Evolutionary conservation across 192 early-diverging fungal species (phyloP).

Genomic region (Gonapodya sp.): DNA sequence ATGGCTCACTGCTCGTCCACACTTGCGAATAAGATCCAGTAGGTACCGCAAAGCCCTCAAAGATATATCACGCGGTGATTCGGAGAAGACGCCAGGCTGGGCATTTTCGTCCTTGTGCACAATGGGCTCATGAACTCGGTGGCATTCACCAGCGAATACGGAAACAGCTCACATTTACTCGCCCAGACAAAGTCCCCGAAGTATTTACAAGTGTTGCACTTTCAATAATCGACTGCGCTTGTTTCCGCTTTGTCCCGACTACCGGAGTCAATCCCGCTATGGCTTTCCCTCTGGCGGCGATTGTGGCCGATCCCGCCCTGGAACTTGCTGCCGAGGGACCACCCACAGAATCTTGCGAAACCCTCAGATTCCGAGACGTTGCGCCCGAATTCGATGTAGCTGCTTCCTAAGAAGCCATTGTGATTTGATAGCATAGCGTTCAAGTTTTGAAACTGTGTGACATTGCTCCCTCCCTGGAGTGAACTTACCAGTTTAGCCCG

Average conservation of each 20-base stretch:
- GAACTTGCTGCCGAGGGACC: background rate
- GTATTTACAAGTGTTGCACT: too few species aligned
- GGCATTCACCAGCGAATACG: too few species aligned
- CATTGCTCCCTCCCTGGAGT: background rate
- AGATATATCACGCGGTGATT: background rate
- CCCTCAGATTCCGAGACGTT: background rate
- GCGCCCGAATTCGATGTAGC: background rate
- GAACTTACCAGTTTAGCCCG: background rate
- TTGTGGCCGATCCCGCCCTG: background rate
- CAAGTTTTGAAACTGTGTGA: background rate
- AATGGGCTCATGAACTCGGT: too few species aligned
- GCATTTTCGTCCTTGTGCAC: too few species aligned
- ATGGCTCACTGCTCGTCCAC: conserved; percentile 15
- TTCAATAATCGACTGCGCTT: background rate
- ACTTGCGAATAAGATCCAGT: background rate
- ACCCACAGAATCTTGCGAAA: background rate
- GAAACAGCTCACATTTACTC: background rate
- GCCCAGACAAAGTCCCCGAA: too few species aligned
- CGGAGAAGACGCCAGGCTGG: background rate
- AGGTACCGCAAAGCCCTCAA: background rate
- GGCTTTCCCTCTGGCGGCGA: too few species aligned
- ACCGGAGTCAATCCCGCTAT: too few species aligned
- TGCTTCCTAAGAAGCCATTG: background rate
- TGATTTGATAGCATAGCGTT: background rate
- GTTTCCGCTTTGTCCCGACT: background rate